Conservation (phyloP, 1,284 basidiomycete species). For the Tetrapyrgos nigripes region DNA sequence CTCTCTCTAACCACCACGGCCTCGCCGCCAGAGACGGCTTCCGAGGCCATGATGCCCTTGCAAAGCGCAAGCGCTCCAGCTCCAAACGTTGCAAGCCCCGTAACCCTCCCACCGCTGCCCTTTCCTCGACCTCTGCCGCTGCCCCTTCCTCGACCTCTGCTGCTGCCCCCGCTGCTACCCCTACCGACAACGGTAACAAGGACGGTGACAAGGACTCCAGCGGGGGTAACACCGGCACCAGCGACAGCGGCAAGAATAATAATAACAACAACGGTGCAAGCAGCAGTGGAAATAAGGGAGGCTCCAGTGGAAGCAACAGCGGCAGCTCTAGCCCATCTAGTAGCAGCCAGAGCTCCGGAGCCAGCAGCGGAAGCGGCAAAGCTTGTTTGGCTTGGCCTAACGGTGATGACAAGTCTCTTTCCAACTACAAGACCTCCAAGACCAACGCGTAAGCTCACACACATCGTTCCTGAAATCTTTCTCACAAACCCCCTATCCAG, state of each 20-base stretch:
- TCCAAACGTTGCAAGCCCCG: slow-evolving; percentile 63
- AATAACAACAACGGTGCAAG: neutral
- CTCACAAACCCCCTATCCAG: slow-evolving; percentile 36
- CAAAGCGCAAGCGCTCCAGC: slow-evolving; percentile 55
- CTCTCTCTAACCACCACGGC: slow-evolving; percentile 54
- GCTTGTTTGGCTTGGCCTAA: slow-evolving; percentile 72
- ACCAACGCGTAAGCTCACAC: slow-evolving; percentile 50
- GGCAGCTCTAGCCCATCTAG: neutral
- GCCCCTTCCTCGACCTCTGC: neutral
- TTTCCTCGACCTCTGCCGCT: slow-evolving; percentile 22
- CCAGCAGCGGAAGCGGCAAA: slow-evolving; percentile 45
- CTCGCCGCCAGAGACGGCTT: slow-evolving; percentile 43
- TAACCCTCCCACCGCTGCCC: slow-evolving; percentile 38
- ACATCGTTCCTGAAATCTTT: neutral
- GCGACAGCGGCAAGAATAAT: neutral
- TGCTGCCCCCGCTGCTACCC: neutral
- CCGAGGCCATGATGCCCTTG: slow-evolving; percentile 50
- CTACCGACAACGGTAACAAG: slow-evolving; percentile 4
- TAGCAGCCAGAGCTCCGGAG: neutral
- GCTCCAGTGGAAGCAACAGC: neutral
- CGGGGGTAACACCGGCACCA: neutral
- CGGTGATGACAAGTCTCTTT: slow-evolving; percentile 50
- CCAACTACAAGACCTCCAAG: slow-evolving; percentile 50
- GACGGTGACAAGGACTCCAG: slow-evolving; percentile 2
- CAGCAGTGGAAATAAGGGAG: slow-evolving; percentile 1